A percentile compares a stretch with the other conserved stretches of the same genome.
Evolutionary conservation across 148 eudicot genomes (phyloP).

Genomic region (Camellia lanceoleosa): DNA sequence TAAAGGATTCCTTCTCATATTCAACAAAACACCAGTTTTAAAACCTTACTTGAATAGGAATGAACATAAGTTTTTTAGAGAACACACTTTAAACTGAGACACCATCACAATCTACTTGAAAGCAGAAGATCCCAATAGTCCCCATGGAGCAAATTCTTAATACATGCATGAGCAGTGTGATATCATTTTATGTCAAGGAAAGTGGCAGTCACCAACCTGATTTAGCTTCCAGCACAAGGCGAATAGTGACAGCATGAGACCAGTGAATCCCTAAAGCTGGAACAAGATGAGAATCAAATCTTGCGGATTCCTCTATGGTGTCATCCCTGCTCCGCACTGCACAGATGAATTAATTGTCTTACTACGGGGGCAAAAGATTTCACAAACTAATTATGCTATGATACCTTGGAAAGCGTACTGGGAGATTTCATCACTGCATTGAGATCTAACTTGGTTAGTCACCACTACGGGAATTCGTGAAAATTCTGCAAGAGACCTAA

Average conservation of each 20-base stretch:
- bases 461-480: conserved; percentile 86
- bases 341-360: conserved; percentile 11
- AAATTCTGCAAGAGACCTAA: conserved; percentile 84
- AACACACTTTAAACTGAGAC: not conserved
- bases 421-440: conserved; percentile 44
- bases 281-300: conserved; percentile 65
- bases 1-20: no score
- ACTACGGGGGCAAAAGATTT: not conserved
- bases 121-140: not conserved
- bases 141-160: not conserved
- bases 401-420: conserved; percentile 72
- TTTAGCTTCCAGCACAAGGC: conserved; percentile 76
- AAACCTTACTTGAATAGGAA: not conserved
- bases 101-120: not conserved
- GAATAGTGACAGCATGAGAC: conserved; percentile 90
- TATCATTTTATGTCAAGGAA: conserved; percentile 2
- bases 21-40: not conserved
- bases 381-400: not conserved
- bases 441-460: conserved; percentile 91
- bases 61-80: not conserved
- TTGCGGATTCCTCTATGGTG: conserved; percentile 22
- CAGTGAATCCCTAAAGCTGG: conserved; percentile 88
- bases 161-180: not conserved
- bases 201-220: conserved; percentile 47
- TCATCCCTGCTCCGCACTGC: conserved; percentile 41